Base-by-base conservation (phyloP, 2,329 filamentous ascomycete species). In the Penicillium sp. region DNA sequence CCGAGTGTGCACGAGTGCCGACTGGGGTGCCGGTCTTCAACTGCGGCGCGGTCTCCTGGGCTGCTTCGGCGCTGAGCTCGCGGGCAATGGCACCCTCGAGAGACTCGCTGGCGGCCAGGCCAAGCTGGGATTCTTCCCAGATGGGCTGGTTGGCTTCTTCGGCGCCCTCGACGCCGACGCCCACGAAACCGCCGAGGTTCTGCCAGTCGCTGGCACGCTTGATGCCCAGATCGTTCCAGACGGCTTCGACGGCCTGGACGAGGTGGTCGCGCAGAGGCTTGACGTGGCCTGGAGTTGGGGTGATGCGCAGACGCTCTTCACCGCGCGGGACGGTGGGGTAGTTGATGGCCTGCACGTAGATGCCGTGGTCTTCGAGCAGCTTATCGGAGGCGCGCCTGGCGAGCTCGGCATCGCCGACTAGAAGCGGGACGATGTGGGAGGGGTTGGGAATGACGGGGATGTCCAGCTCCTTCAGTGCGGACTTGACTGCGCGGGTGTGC, bases 321-420 rank as follows among this genome's bases (percentile, higher is more conserved):
- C 94, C 94, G 6, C 95, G 90, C 2, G 94, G 94, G 2, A 99
- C 94, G 46, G 94, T 99, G 2, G 94, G 94, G 75, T 97, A 97
- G 78, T 99, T 99, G 81, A 99, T 97, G 49, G 90, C 91, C 76
- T 99, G 94, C 24, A 99, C 94, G 70, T 99, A 99, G 69, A 99
- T 96, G 55, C 86, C 84, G 78, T 96, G 89, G 61, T 95, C 88
- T 61, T 88, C 85, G 13, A 99, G 82, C 20, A 99, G 84, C 78
- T 95, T 85, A 69, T 99, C 94, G 22, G 90, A 95, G 7, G 94
- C 94, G 63, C 87, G 81, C 80, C 94, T 96, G 53, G 94, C 94
- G 36, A 95, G 78, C 74, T 94, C 92, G 42, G 94, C 94, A 66
- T 95, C 94, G 53, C 94, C 94, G 44, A 99, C 92, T 11, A 99